Base-by-base conservation (phyloP, 768 basidiomycete species). In the Hericium erinaceus region DNA sequence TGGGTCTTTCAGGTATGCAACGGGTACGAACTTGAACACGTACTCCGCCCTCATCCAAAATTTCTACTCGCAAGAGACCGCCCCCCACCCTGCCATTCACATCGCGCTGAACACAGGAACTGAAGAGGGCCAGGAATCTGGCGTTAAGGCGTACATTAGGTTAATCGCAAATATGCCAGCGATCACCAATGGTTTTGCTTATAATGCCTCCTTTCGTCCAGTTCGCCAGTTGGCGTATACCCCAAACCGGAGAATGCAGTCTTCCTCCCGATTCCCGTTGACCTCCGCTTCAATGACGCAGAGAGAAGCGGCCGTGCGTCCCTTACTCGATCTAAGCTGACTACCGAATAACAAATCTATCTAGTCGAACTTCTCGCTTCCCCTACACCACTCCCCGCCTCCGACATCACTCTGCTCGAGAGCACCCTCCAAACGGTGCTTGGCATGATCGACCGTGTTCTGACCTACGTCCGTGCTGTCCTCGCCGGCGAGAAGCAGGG, bases 1-100 rank as follows among this genome's bases (percentile, higher is more conserved):
- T n/a, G 33, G 8, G 33, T 33, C 16, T 28, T 7, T 15, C 66
- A 93, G 92, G 92, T 94, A 93, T 73, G 92, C 93, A 22, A 97
- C 95, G 1, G 90, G 91, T 58, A 87, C 90, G 12, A 83, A 83
- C 62, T 79, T 98, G 57, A 95, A 95, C 74, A 92, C 91, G 7
- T 95, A 93, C 74, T 95, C 95, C 26, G 93, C 95, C 11, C 81
- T 98, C 64, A 95, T 98, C 68, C 95, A 98, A 78, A 93, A 95
- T 73, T 97, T 97, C 75, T 98, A 97, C 72, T 84, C 90, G 41
- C 85, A 90, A 78, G 93, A 98, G 72, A 92, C 92, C 5, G 77
- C 83, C 0, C 90, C 93, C 2, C 83, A 88, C 69, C 91, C 86
- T 37, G 93, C 95, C 3, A 82, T 98, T 51, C 94, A 98, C 70